Base-by-base conservation (phyloP, 2,329 filamentous ascomycete species). In the Zymoseptoria brevis region DNA sequence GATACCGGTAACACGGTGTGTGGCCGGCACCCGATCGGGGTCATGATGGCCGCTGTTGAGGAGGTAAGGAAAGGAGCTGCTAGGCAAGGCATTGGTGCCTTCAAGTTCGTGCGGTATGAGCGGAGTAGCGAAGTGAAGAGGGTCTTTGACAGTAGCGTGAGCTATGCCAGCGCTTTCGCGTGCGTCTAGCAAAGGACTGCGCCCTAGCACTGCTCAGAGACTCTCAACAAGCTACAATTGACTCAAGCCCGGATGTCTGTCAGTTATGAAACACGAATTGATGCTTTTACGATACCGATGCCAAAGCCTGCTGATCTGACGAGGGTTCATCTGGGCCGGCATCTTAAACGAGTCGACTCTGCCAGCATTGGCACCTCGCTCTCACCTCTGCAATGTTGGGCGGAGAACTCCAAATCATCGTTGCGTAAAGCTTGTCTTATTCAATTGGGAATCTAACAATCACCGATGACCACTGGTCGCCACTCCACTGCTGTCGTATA, bases 161-260 rank as follows among this genome's bases (percentile, higher is more conserved):
- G 92, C 75, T 99, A 99, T 74, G 91, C 89, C 2, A 93, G 92
- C 72, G 94, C 91, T 3, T 96, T 94, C 79, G 90, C 92, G 8
- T 80, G 92, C 16, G 70, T 91, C 35, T 91, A 53, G 29, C 22
- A 8, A n/a, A 16, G 35, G 11, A n/a, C 13, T 45, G 35, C 26
- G 67, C 60, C 5, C 76, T 72, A 41, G 58, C 60, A 41, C 11
- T 41, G n/a, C 52, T 19, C 21, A 54, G 9, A 22, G 16, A 13
- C 35, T 13, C 11, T 13, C 35, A 41, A 13, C 35, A 16, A 41
- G 35, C 11, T 41, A 11, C 16, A 11, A 2, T 11, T 41, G 9
- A 41, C 16, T 11, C 35, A n/a, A 45, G 35, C 13, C 16, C 16
- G 9, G 35, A 45, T 45, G 35, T n/a, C 35, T 45, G 13, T 16